These are phyloP conservation scores for Blastobotrys elegans DNA, from an alignment of 1,139 yeast species.

Conservation along the genomic window DNA sequence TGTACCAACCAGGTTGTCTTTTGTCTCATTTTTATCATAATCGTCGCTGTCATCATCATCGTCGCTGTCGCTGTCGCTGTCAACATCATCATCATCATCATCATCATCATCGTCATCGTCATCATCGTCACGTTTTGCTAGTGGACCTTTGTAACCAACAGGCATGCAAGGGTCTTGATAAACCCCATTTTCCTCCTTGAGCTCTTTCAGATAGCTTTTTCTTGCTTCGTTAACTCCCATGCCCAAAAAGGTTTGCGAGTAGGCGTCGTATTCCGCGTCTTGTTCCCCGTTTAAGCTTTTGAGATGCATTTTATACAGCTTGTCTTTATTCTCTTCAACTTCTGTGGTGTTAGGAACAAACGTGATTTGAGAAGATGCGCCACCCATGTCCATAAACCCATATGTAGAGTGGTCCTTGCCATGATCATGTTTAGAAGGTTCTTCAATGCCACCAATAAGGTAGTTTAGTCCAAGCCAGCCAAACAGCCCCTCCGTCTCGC, in stretches of 20 bases:
- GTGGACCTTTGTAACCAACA: conserved; percentile 20
- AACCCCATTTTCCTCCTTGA: conserved; percentile 19
- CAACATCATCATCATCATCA: conserved; percentile 34
- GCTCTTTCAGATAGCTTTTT: conserved; percentile 40
- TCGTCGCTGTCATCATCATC: conserved; percentile 33
- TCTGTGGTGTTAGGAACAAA: conserved; percentile 65
- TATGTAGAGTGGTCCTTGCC: conserved; percentile 55
- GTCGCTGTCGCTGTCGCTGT: conserved; percentile 17
- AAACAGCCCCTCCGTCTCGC: conserved; percentile 73
- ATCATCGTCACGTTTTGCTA: conserved; percentile 17
- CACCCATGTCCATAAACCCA: conserved; percentile 83
- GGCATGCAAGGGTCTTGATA: conserved; percentile 48
- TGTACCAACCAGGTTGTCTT: conserved; percentile 47
- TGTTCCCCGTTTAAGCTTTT: conserved; percentile 32
- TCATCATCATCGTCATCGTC: conserved; percentile 15
- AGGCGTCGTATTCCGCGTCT: conserved; percentile 42
- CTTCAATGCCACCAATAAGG: conserved; percentile 53
- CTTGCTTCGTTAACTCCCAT: conserved; percentile 73
- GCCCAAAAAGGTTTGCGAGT: conserved; percentile 65
- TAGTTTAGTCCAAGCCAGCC: conserved; percentile 81
- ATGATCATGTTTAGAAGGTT: conserved; percentile 45
- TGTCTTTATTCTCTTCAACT: conserved; percentile 48
- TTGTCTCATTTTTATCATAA: conserved; percentile 15
- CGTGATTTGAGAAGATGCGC: conserved; percentile 81
- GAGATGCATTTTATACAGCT: conserved; percentile 49